Evolutionary conservation across 2,329 filamentous ascomycete genomes (phyloP).

Genomic region (Fusarium pseudonygamai): DNA sequence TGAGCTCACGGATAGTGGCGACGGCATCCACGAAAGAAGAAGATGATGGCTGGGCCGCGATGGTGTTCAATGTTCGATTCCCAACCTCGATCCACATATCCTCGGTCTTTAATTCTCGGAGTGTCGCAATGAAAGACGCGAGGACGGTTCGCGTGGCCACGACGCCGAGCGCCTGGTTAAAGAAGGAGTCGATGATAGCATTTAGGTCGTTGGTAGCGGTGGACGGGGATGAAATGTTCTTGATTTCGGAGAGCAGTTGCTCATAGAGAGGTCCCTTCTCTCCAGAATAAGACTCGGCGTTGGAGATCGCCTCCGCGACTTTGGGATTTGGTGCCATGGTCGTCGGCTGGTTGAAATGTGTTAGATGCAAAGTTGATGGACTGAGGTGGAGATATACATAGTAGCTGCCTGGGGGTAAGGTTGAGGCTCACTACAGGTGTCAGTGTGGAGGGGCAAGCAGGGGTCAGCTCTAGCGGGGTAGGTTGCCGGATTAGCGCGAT

Average conservation of each 20-base stretch:
- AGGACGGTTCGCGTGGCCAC: slow-evolving; percentile 80
- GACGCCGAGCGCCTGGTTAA: slow-evolving; percentile 76
- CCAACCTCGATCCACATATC: slow-evolving; percentile 80
- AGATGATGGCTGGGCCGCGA: slow-evolving; percentile 69
- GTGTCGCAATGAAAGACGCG: slow-evolving; percentile 69
- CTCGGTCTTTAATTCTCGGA: slow-evolving; percentile 68
- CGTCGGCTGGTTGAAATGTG: not conserved
- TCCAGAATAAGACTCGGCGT: slow-evolving; percentile 48
- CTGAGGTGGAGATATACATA: slow-evolving; percentile 20
- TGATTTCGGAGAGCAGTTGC: slow-evolving; percentile 56
- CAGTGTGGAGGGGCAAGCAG: slow-evolving; percentile 37
- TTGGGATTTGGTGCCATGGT: slow-evolving; percentile 53
- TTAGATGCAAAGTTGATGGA: slow-evolving; percentile 1
- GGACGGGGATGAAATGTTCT: slow-evolving; percentile 51
- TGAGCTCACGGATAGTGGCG: slow-evolving; percentile 78
- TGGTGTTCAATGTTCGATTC: slow-evolving; percentile 73
- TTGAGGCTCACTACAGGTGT: slow-evolving; percentile 26
- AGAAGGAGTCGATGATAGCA: slow-evolving; percentile 72
- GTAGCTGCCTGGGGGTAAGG: slow-evolving; percentile 28
- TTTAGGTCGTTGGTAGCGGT: slow-evolving; percentile 66
- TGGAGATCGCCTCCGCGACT: slow-evolving; percentile 56
- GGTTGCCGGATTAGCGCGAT: slow-evolving; percentile 20
- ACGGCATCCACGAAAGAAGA: slow-evolving; percentile 87
- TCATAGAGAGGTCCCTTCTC: slow-evolving; percentile 60
- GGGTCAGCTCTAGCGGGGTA: slow-evolving; percentile 41